A percentile compares a stretch with the other conserved stretches of the same genome.
Evolutionary conservation across 2,329 filamentous ascomycete genomes (phyloP).

Genomic region (Paraphoma chrysanthemicola): DNA sequence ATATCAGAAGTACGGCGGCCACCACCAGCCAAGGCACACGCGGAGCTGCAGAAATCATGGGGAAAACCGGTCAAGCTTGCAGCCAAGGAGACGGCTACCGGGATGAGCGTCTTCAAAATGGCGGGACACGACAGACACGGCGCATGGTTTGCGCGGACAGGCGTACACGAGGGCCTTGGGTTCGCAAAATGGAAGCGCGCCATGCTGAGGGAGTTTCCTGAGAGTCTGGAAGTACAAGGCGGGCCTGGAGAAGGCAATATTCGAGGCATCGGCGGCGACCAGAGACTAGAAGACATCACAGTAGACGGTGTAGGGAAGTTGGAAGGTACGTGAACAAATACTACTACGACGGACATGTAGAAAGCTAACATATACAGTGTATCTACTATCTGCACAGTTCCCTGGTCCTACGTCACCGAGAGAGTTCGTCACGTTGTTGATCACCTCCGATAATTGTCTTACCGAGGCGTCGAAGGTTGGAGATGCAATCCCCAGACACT

Average conservation of each 20-base stretch:
- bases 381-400: slow-evolving; percentile 86
- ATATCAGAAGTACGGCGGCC: slow-evolving; percentile 59
- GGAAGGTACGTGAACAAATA: slow-evolving; percentile 58
- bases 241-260: slow-evolving; percentile 77
- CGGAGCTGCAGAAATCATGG: slow-evolving; percentile 79
- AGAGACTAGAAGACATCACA: slow-evolving; percentile 68
- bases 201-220: slow-evolving; percentile 78
- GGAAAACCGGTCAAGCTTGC: slow-evolving; percentile 79
- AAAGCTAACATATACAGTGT: slow-evolving; percentile 62
- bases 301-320: slow-evolving; percentile 67
- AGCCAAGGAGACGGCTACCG: slow-evolving; percentile 75
- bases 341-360: neutral
- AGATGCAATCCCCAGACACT: slow-evolving; percentile 67
- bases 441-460: slow-evolving; percentile 67
- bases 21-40: slow-evolving; percentile 60
- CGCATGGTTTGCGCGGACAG: slow-evolving; percentile 87
- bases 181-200: slow-evolving; percentile 81
- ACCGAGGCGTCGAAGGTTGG: slow-evolving; percentile 53
- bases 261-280: slow-evolving; percentile 84
- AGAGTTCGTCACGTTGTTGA: slow-evolving; percentile 83
- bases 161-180: slow-evolving; percentile 78
- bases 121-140: slow-evolving; percentile 80
- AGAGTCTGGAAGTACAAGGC: slow-evolving; percentile 75
- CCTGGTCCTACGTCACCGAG: slow-evolving; percentile 85
- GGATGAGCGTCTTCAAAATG: slow-evolving; percentile 81